phyloP scores from a whole-genome alignment of 1,284 basidiomycete species.

The Boletus mariae region DNA sequence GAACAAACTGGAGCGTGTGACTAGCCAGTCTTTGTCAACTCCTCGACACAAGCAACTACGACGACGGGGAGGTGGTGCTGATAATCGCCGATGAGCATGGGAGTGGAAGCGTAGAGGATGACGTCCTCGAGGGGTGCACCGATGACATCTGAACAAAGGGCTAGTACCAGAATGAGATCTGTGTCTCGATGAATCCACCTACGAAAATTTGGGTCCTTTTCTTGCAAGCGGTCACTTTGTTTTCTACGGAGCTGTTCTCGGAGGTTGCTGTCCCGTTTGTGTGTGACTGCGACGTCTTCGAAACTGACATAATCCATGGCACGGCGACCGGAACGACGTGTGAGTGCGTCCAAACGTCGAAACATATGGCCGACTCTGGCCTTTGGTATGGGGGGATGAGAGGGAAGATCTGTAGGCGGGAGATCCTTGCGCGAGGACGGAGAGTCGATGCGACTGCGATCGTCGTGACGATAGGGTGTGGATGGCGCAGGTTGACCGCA shows the following conservation, averaged over 20 bases:
- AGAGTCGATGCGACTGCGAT: constrained; percentile 1
- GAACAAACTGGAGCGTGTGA: neutral
- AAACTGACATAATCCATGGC: constrained; percentile 28
- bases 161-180: neutral
- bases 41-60: constrained; percentile 54
- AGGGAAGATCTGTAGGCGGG: neutral
- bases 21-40: constrained; percentile 55
- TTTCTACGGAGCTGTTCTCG: constrained; percentile 26
- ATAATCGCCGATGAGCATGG: constrained; percentile 47
- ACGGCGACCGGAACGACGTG: constrained; percentile 20
- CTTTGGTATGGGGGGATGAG: constrained; percentile 18
- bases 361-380: constrained; percentile 22
- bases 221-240: constrained; percentile 16
- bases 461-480: constrained; percentile 8
- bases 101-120: constrained; percentile 43
- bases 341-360: constrained; percentile 24
- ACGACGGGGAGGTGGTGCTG: constrained; percentile 53
- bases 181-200: constrained; percentile 9
- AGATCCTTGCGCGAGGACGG: constrained; percentile 8
- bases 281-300: constrained; percentile 22
- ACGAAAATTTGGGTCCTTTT: constrained; percentile 28
- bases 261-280: constrained; percentile 20
- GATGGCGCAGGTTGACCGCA: constrained; percentile 22
- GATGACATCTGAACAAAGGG: constrained; percentile 40
- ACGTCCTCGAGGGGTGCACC: constrained; percentile 46